These are phyloP conservation scores for Allium fistulosum DNA, from an alignment of 106 monocot genomes.

Conservation along the genomic window DNA sequence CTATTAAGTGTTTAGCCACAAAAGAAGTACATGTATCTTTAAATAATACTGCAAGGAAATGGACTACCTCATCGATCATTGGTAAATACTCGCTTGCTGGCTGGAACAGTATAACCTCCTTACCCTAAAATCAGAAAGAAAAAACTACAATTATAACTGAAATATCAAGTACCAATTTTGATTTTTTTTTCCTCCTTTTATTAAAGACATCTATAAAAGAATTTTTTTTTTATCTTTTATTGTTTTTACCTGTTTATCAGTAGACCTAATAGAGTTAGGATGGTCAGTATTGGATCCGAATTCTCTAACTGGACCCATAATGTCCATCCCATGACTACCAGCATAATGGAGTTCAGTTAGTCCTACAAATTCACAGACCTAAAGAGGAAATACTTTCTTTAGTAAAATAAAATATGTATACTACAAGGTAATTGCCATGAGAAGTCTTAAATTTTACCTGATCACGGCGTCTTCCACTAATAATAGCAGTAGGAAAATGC, in stretches of 20 bases:
- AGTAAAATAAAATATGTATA: no score
- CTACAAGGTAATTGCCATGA: background rate
- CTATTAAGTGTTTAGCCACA: no score
- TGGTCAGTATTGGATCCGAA: slow-evolving; percentile 18
- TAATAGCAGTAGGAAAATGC: slow-evolving; percentile 73
- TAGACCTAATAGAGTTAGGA: slow-evolving; percentile 55
- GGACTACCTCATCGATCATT: slow-evolving; percentile 64
- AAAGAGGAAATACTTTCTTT: slow-evolving; percentile 1
- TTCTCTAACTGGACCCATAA: slow-evolving; percentile 64
- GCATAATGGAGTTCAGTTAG: slow-evolving; percentile 78
- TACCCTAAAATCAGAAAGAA: slow-evolving; percentile 28
- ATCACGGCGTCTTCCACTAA: slow-evolving; percentile 74
- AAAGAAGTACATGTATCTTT: no score
- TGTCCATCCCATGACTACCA: slow-evolving; percentile 98
- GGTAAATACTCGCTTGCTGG: slow-evolving; percentile 77
- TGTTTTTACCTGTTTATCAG: slow-evolving; percentile 46
- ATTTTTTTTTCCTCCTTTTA: no score
- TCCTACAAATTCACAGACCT: slow-evolving; percentile 81
- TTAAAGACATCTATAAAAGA: no score
- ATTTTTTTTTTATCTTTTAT: no score
- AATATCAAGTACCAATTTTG: no score
- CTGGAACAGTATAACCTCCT: slow-evolving; percentile 68
- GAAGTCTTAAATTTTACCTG: slow-evolving; percentile 21
- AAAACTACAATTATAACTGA: no score
- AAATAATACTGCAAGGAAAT: background rate